A percentile compares a stretch with the other conserved stretches of the same genome.
Evolutionary conservation across 768 basidiomycete species (phyloP).

Genomic region (Suillus subalutaceus): DNA sequence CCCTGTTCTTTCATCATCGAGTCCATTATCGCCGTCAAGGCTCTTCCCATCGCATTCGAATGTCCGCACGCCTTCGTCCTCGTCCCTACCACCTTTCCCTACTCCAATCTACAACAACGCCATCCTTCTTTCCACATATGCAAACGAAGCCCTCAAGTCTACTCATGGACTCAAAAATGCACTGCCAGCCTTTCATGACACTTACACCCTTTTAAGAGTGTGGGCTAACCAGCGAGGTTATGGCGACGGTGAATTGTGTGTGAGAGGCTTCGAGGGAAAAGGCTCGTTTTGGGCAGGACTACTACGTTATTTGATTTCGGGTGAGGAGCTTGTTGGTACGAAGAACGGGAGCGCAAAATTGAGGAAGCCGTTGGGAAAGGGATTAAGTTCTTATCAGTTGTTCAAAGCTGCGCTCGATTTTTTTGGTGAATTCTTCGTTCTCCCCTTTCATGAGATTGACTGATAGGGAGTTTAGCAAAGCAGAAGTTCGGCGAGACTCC

Average conservation of each 20-base stretch:
- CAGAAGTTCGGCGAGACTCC: conserved; percentile 63
- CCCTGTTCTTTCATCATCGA: conserved; percentile 59
- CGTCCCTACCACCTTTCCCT: conserved; percentile 37
- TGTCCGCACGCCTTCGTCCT: conserved; percentile 46
- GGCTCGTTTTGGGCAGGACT: conserved; percentile 73
- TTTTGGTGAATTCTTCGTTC: conserved; percentile 54
- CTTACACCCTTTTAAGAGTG: conserved; percentile 76
- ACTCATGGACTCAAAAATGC: conserved; percentile 54
- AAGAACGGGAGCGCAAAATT: conserved; percentile 31
- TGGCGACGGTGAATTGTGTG: conserved; percentile 57
- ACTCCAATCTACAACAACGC: conserved; percentile 85
- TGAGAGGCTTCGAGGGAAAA: conserved; percentile 69
- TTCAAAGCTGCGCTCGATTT: conserved; percentile 86
- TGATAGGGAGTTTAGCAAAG: conserved; percentile 52
- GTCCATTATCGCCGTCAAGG: conserved; percentile 66
- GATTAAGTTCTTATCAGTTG: conserved; percentile 88
- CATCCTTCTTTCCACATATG: conserved; percentile 52
- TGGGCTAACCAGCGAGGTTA: conserved; percentile 93
- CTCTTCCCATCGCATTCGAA: conserved; percentile 80
- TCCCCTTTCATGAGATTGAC: background rate
- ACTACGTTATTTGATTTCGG: conserved; percentile 61
- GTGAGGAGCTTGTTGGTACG: conserved; percentile 56
- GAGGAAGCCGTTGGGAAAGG: conserved; percentile 69
- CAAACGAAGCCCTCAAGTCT: conserved; percentile 40
- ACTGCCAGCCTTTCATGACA: conserved; percentile 67